These are phyloP conservation scores for Effrenium voratum DNA, from an alignment of 73 alveolate genomes.

Conservation along the genomic window DNA sequence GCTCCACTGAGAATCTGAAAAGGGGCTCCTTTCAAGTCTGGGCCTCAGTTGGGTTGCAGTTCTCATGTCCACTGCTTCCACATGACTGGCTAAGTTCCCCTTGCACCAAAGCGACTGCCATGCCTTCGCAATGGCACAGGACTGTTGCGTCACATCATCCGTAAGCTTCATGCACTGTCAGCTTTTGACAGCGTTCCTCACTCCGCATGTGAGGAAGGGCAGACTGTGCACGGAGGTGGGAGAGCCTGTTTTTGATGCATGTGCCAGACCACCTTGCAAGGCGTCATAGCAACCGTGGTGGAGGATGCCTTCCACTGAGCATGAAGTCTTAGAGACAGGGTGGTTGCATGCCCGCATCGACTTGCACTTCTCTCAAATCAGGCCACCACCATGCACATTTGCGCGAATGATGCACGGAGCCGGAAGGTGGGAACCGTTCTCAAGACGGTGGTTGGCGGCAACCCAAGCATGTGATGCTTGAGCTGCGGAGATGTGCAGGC, in stretches of 20 bases:
- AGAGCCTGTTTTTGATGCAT: background rate
- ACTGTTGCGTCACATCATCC: background rate
- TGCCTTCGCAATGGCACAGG: slow-evolving; percentile 94
- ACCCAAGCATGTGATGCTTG: background rate
- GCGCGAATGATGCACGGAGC: slow-evolving; percentile 82
- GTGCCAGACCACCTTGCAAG: background rate
- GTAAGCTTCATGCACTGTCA: too few relatives aligned
- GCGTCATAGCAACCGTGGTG: slow-evolving; percentile 87
- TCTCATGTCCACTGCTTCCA: background rate
- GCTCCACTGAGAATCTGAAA: slow-evolving; percentile 66
- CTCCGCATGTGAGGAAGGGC: slow-evolving; percentile 51
- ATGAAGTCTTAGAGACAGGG: background rate
- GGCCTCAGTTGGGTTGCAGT: background rate
- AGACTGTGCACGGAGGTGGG: slow-evolving; percentile 89
- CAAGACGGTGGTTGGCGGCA: background rate
- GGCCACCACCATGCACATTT: slow-evolving; percentile 90
- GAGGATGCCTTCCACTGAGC: slow-evolving; percentile 35
- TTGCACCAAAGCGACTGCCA: slow-evolving; percentile 90
- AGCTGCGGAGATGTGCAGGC: background rate
- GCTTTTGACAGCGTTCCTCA: background rate
- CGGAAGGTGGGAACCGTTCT: slow-evolving; percentile 17
- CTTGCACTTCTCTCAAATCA: background rate
- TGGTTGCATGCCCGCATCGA: background rate
- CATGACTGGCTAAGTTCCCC: slow-evolving; percentile 30
- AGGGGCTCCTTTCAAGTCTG: slow-evolving; percentile 72